Conservation (phyloP, 1,284 basidiomycete genomes). For the Marasmius sp. region DNA sequence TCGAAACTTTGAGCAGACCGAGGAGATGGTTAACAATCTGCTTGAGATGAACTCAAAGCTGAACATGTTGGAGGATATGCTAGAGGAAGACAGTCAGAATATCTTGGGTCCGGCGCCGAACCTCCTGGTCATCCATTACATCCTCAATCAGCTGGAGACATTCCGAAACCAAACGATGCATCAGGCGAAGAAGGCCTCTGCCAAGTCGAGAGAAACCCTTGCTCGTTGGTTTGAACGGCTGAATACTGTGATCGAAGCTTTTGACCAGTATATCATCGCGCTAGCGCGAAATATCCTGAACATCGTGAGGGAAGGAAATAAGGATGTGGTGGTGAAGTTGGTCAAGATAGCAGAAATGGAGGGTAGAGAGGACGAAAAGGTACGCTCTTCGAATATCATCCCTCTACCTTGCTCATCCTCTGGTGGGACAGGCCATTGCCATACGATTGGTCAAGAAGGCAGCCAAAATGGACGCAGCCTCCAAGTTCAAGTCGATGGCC, state of each 20-base stretch:
- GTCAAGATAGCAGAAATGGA: slow-evolving; percentile 95
- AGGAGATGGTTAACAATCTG: slow-evolving; percentile 93
- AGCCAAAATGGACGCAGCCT: slow-evolving; percentile 84
- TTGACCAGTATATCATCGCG: slow-evolving; percentile 86
- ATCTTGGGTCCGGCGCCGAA: slow-evolving; percentile 86
- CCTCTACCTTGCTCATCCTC: neutral
- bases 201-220: slow-evolving; percentile 68
- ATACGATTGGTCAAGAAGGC: slow-evolving; percentile 94
- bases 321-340: slow-evolving; percentile 86
- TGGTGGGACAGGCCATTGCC: slow-evolving; percentile 69
- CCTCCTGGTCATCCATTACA: slow-evolving; percentile 88
- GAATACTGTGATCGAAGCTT: slow-evolving; percentile 77
- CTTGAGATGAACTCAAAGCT: slow-evolving; percentile 88
- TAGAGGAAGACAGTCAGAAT: slow-evolving; percentile 70
- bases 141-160: slow-evolving; percentile 85
- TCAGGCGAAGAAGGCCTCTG: slow-evolving; percentile 84
- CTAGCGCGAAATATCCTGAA: slow-evolving; percentile 80
- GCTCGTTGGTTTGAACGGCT: slow-evolving; percentile 87
- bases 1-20: slow-evolving; percentile 91
- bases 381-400: slow-evolving; percentile 25
- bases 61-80: slow-evolving; percentile 75
- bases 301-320: slow-evolving; percentile 78
- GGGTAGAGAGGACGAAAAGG: slow-evolving; percentile 93
- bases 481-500: slow-evolving; percentile 89
- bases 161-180: slow-evolving; percentile 95